Conservation (phyloP, 768 basidiomycete species). For the Panaeolus cyanescens region DNA sequence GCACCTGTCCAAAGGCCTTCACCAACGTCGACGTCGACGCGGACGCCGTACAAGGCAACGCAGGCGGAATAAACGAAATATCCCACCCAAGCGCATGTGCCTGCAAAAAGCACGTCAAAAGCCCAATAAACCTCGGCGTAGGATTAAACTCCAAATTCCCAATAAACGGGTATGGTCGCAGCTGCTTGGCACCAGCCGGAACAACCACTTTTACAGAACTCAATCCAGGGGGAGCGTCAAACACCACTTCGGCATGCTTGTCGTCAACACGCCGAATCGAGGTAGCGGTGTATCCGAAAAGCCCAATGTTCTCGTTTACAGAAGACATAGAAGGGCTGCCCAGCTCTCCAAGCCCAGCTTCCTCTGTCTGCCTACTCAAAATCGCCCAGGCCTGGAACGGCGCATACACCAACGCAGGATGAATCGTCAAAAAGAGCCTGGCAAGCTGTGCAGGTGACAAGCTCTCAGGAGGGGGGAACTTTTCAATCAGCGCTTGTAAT, state of each 20-base stretch:
- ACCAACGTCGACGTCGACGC: constrained; percentile 61
- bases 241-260: constrained; percentile 42
- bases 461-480: constrained; percentile 48
- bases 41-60: constrained; percentile 59
- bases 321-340: constrained; percentile 46
- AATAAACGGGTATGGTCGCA: constrained; percentile 48
- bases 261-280: constrained; percentile 42
- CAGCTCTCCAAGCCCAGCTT: constrained; percentile 54
- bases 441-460: constrained; percentile 52
- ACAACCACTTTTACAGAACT: constrained; percentile 36
- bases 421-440: constrained; percentile 56
- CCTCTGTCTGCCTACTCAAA: constrained; percentile 55
- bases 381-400: constrained; percentile 65
- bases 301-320: constrained; percentile 42
- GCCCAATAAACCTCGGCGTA: constrained; percentile 53
- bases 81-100: constrained; percentile 69
- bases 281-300: constrained; percentile 53
- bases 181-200: constrained; percentile 47
- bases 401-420: constrained; percentile 57
- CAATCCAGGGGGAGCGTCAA: constrained; percentile 32
- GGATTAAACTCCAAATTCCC: constrained; percentile 43
- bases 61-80: constrained; percentile 62
- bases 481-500: constrained; percentile 42
- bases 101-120: constrained; percentile 61
- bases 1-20: constrained; percentile 50